Evolutionary conservation across 2,329 filamentous ascomycete species (phyloP), one percentile per base, ranked within the genome.

Genomic region (Penicillium sclerotiorum): DNA sequence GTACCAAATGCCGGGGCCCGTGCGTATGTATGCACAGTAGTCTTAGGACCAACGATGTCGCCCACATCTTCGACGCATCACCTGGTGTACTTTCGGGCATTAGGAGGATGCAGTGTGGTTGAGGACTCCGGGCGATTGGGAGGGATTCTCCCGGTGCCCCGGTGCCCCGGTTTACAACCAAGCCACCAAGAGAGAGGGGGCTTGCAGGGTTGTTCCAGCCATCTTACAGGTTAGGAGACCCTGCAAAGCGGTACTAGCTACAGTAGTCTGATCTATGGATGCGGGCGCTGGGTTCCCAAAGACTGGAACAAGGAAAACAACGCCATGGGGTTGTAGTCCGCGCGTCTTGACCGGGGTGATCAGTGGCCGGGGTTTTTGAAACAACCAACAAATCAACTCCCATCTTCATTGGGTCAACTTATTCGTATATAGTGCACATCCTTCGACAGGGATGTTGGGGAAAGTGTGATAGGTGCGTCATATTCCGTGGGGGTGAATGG

Each of bases 301-400:
- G 33, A 25, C 49, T 52, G 25, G 37, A 37, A 37, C 23, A 40
- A 35, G 45, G 15, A 33, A 36, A 45, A 32, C 45, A 23, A 35
- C 39, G 45, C 45, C 33, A 44, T 37, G 12, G 47, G 38, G 44
- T 36, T 42, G 39, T 30, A 8, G 28, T 49, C 46, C 50, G 32
- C 25, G 40, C 40, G 42, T 37, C 32, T 8, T 39, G 21, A 35
- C 41, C 25, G 15, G 47, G 39, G n/a, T 36, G 25, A 21, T 41
- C 47, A 40, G 42, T 28, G 41, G 41, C 8, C 42, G 21, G 21
- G 8, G n/a, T n/a, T 46, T 30, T 32, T 41, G 23, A 33, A 25
- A 17, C 20, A 25, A 18, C 13, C 3, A 28, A 7, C 13, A 12
- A 4, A n/a, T 36, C n/a, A n/a, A n/a, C n/a, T n/a, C n/a, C n/a